Conservation (phyloP, 1,284 basidiomycete genomes). For the Cryptococcus amylolentus region DNA sequence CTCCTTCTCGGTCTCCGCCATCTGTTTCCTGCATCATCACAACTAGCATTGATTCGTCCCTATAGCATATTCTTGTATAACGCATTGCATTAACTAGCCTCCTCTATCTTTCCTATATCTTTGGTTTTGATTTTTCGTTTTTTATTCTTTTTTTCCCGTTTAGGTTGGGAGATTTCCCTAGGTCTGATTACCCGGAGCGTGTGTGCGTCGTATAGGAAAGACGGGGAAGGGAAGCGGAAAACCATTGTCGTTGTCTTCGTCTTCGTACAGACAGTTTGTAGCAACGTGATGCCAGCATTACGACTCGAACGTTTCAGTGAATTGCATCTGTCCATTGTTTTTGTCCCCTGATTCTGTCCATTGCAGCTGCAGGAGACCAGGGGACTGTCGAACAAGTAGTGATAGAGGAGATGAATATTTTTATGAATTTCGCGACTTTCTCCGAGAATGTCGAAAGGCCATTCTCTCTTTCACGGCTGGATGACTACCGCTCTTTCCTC, state of each 20-base stretch:
- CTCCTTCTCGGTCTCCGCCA: background rate
- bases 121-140: background rate
- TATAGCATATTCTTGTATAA: background rate
- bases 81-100: conserved; percentile 5
- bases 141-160: background rate
- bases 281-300: conserved; percentile 4
- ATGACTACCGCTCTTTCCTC: background rate
- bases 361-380: background rate
- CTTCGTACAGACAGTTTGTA: conserved; percentile 2
- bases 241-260: conserved; percentile 1
- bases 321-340: no score
- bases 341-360: no score
- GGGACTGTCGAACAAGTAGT: background rate
- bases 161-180: background rate
- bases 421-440: background rate
- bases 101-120: background rate
- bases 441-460: background rate
- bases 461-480: background rate
- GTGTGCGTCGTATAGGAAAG: background rate
- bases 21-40: background rate
- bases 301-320: background rate
- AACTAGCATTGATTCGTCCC: background rate
- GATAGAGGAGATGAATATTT: background rate
- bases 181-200: background rate
- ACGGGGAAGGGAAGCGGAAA: background rate